A percentile compares a stretch with the other conserved stretches of the same genome.
phyloP scores from a whole-genome alignment of 257 asterid genomes.

The Coffea canephora region DNA sequence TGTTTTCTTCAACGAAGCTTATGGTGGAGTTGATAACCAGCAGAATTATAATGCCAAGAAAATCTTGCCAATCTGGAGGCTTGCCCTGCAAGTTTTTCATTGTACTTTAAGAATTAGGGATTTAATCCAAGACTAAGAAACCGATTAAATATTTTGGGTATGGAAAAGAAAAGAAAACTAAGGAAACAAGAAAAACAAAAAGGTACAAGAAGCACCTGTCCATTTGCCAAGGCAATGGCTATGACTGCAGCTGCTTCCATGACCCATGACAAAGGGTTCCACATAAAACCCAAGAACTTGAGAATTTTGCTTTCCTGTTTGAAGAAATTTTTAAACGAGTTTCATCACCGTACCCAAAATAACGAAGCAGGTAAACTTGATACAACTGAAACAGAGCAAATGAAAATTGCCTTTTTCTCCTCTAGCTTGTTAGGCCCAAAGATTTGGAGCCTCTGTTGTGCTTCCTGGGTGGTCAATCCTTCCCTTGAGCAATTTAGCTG shows the following conservation, averaged over 20 bases:
- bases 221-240: constrained; percentile 64
- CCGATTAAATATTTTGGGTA: not conserved
- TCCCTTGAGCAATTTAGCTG: constrained; percentile 61
- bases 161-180: not conserved
- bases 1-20: constrained; percentile 68
- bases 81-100: constrained; percentile 25
- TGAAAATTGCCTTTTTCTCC: constrained; percentile 61
- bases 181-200: too few species aligned
- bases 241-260: constrained; percentile 80
- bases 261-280: constrained; percentile 83
- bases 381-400: not conserved
- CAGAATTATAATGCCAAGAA: constrained; percentile 49
- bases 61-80: constrained; percentile 60
- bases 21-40: constrained; percentile 65
- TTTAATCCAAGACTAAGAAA: not conserved
- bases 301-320: constrained; percentile 61
- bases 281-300: constrained; percentile 74
- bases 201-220: constrained; percentile 34
- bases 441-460: constrained; percentile 49
- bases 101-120: not conserved
- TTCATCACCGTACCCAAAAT: not conserved
- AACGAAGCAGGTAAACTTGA: too few species aligned
- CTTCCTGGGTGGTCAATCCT: constrained; percentile 63
- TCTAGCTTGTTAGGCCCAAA: constrained; percentile 91
- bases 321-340: not conserved